Evolutionary conservation across 1,139 yeast genomes (phyloP), one percentile per base, ranked within the genome.

Genomic region (Blastobotrys elegans): DNA sequence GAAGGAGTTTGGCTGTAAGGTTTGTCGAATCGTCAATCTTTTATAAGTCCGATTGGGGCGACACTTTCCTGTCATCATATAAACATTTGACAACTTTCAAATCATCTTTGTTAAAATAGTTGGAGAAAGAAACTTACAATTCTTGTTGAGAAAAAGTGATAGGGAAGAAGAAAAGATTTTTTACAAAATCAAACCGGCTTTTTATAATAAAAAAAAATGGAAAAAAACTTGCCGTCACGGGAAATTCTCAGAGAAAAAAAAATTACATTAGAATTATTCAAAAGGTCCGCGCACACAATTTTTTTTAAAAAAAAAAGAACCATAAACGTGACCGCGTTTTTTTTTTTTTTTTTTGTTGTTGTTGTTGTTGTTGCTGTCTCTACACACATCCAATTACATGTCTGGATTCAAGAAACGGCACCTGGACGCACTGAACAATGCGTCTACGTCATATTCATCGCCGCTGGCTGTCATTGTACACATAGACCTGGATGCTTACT

Each of bases 401-500:
- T 53, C 56, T 17, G 44, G 46, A 40, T 61, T 56, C 51, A 54
- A 53, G 13, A 48, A 50, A 35, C 50, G 52, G 21, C 52, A 61
- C 43, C 49, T 61, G 31, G 58, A 56, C 18, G 51, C 53, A 10
- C 51, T 61, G 24, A 40, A 50, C 13, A 46, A 48, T 31, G 44
- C 50, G 8, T 39, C 51, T 3, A 55, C 55, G 17, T 57, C 65
- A n/a, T 52, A 55, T 40, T 39, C 34, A 11, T 82, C 90, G 56
- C 89, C 92, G 1, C 67, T 92, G n/a, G 74, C 96, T 0, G 84
- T 84, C 14, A 77, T 92, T 40, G 90, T 85, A 2, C 94, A 89
- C 57, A 76, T 92, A 33, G 98, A 92, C 66, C 76, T 88, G 56
- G 95, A 92, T 67, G 97, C 97, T 13, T 92, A 90, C 65, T 92